A percentile compares a stretch with the other conserved stretches of the same genome.
phyloP scores from a whole-genome alignment of 2,329 filamentous ascomycete species.

The Aspergillus novoparasiticus region DNA sequence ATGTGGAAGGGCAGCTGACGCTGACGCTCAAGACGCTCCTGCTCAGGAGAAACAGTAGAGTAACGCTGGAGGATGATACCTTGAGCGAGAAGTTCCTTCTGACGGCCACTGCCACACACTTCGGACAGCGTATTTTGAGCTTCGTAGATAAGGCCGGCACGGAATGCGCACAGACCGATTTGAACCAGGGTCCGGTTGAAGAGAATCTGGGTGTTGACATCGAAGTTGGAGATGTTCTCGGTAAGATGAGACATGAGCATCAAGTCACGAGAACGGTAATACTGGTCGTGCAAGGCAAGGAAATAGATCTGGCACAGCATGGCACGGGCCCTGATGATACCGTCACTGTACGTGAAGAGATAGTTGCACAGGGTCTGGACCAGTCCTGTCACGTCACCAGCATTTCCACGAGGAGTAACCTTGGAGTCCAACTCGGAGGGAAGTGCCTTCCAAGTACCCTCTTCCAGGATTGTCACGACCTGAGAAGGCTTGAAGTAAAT shows the following conservation, averaged over 20 bases:
- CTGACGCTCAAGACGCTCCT: constrained; percentile 95
- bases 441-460: constrained; percentile 86
- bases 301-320: constrained; percentile 99
- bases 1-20: constrained; percentile 99
- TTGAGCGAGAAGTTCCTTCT: constrained; percentile 97
- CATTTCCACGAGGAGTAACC: constrained; percentile 73
- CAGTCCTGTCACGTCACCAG: constrained; percentile 69
- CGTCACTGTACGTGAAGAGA: constrained; percentile 90
- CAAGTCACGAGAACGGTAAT: constrained; percentile 97
- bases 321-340: constrained; percentile 91
- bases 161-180: constrained; percentile 97
- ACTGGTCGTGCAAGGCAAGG: constrained; percentile 93
- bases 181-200: constrained; percentile 98
- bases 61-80: constrained; percentile 98
- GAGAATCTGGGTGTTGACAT: constrained; percentile 94
- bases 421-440: constrained; percentile 70
- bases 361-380: constrained; percentile 91
- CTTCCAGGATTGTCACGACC: constrained; percentile 90
- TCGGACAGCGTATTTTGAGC: constrained; percentile 97
- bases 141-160: constrained; percentile 93
- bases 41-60: constrained; percentile 93
- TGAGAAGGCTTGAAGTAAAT: constrained; percentile 98
- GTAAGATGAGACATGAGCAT: constrained; percentile 99
- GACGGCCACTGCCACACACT: constrained; percentile 94
- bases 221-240: constrained; percentile 95